Evolutionary conservation across 768 basidiomycete species (phyloP), one percentile per base, ranked within the genome.

Genomic region (Lactarius hengduanensis): DNA sequence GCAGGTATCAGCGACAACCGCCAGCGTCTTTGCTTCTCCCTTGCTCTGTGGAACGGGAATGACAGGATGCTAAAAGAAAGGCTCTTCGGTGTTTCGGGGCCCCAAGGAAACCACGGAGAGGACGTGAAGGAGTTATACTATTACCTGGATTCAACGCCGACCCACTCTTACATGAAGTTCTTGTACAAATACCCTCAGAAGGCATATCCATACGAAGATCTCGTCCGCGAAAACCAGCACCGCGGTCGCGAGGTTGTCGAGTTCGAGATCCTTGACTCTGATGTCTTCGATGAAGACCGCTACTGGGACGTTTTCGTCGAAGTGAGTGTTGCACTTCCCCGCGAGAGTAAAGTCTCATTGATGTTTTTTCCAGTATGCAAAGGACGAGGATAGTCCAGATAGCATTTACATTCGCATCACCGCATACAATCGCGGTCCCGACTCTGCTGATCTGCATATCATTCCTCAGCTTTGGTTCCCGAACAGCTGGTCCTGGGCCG

Each of bases 301-400:
- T 99, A 99, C 76, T 99, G 97, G 97, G 97, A 99, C 75, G 87
- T 99, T 43, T 99, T 98, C 72, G 88, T 98, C 63, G 96, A 99
- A 87, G 95, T 93, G 65, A 59, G 87, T 78, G 3, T 36, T 26
- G 58, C 53, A 40, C 41, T 9, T 61, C 40, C 20, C n/a, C 16
- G n/a, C 47, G 2, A 43, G 63, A 18, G 28, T 38, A 38, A 47
- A 34, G 26, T 50, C 55, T 56, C 40, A 63, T 32, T 20, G 28
- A 53, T 70, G 60, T 41, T 41, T 34, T 63, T 47, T 38, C 56
- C 72, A 97, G 94, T 98, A 99, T 77, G 96, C 97, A 41, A 99
- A 98, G 79, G 97, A 97, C 71, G 94, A 92, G 74, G 91, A 98
- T 69, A 84, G 91, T 57, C 87, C 93, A 10, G 88, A 98, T 63